phyloP scores from a whole-genome alignment of 148 eudicot genomes.

The Oxyria digyna region DNA sequence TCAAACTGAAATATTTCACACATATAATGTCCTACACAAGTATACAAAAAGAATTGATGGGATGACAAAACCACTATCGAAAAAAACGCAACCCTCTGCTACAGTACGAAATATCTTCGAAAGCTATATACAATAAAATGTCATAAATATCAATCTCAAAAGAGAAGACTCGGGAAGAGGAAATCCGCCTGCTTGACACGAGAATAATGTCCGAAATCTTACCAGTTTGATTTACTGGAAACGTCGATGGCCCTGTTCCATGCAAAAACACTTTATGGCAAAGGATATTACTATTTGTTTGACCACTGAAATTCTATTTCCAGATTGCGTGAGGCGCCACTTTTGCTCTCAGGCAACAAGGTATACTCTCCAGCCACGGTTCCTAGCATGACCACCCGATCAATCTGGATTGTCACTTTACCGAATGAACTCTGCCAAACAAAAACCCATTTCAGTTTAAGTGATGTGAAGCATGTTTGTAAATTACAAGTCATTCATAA shows the following conservation, averaged over 20 bases:
- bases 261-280: background rate
- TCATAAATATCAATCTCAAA: background rate
- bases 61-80: background rate
- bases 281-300: conserved; percentile 30
- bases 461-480: background rate
- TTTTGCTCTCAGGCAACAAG: conserved; percentile 90
- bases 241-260: background rate
- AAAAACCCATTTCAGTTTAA: background rate
- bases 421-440: conserved; percentile 79
- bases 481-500: background rate
- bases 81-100: background rate
- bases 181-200: too few species aligned
- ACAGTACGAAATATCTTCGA: background rate
- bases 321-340: conserved; percentile 79
- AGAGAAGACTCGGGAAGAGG: background rate
- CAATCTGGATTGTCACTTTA: conserved; percentile 97
- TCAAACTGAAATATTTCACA: background rate
- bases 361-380: conserved; percentile 92
- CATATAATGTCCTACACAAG: background rate
- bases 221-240: background rate
- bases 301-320: conserved; percentile 99
- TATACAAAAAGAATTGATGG: conserved; percentile 3
- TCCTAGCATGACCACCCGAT: conserved; percentile 91
- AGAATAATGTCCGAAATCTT: background rate
- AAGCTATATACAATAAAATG: background rate